These are phyloP conservation scores for Escallonia rubra DNA, from an alignment of 129 eudicot genomes.

Conservation along the genomic window DNA sequence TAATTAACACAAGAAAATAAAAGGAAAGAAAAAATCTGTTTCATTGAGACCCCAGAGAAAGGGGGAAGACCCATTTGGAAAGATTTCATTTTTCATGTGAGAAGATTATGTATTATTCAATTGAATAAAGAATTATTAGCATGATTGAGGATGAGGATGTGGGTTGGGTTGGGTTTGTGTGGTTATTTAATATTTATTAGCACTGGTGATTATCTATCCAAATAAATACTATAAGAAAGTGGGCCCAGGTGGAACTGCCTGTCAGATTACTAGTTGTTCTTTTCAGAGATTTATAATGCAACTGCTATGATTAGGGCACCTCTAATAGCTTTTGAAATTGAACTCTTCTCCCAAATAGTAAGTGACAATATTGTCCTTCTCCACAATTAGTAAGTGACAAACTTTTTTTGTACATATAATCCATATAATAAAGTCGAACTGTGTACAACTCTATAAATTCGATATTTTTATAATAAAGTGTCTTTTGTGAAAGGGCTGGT, in stretches of 20 bases:
- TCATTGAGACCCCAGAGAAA: background rate
- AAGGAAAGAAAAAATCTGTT: background rate
- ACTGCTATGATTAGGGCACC: slow-evolving; percentile 23
- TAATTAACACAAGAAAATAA: background rate
- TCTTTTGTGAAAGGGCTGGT: too few relatives aligned
- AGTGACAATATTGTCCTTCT: slow-evolving; percentile 30
- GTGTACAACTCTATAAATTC: too few relatives aligned
- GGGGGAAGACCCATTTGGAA: background rate
- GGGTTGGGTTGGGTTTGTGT: slow-evolving; percentile 19
- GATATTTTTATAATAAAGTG: too few relatives aligned
- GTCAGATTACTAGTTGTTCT: slow-evolving; percentile 14
- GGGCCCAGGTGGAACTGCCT: slow-evolving; percentile 30
- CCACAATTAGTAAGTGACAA: too few relatives aligned
- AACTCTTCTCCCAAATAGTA: slow-evolving; percentile 5
- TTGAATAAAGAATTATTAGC: slow-evolving; percentile 3
- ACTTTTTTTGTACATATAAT: too few relatives aligned
- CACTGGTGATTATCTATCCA: slow-evolving; percentile 17
- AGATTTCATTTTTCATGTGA: background rate
- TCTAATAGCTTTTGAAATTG: background rate
- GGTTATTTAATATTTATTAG: slow-evolving; percentile 12
- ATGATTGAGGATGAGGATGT: slow-evolving; percentile 25
- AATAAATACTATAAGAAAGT: slow-evolving; percentile 8
- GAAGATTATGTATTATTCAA: slow-evolving; percentile 2
- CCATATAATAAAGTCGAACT: too few relatives aligned
- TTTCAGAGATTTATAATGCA: background rate